These are phyloP conservation scores for Lasiosphaeria miniovina DNA, from an alignment of 495 filamentous ascomycete species.

Conservation along the genomic window DNA sequence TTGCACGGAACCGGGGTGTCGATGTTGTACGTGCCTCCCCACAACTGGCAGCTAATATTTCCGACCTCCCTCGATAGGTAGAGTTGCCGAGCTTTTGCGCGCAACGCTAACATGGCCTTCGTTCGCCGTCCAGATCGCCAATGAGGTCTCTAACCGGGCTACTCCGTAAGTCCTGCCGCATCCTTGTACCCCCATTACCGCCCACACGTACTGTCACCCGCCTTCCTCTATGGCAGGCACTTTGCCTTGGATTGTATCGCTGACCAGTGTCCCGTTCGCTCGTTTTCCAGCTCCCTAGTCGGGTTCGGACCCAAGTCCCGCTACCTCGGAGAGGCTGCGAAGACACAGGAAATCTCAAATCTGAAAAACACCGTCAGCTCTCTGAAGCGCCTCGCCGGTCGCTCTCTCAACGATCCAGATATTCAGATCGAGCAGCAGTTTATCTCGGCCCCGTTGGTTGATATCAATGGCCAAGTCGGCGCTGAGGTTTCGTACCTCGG, in stretches of 20 bases:
- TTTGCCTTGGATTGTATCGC: neutral
- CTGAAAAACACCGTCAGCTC: constrained; percentile 96
- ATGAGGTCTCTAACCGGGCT: constrained; percentile 97
- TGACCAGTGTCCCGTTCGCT: neutral
- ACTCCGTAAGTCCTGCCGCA: constrained; percentile 73
- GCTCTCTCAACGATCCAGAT: constrained; percentile 84
- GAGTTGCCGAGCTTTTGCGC: neutral
- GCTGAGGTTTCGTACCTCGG: constrained; percentile 91
- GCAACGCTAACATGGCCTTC: constrained; percentile 11
- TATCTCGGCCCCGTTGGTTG: constrained; percentile 81
- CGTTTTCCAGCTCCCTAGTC: constrained; percentile 71
- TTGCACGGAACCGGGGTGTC: constrained; percentile 95
- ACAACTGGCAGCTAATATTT: constrained; percentile 1
- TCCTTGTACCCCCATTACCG: neutral
- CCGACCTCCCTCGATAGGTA: neutral
- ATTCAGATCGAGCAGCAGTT: constrained; percentile 86
- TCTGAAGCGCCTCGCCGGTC: constrained; percentile 88
- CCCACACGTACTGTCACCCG: neutral
- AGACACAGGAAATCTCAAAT: constrained; percentile 99
- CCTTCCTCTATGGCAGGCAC: too few relatives aligned
- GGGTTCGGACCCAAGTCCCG: constrained; percentile 91
- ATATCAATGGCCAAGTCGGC: constrained; percentile 90
- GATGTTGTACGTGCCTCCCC: constrained; percentile 80
- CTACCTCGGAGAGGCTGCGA: constrained; percentile 90
- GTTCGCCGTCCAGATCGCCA: constrained; percentile 68